Base-by-base conservation (phyloP, 306 rosid genomes). In the Casuarina equisetifolia region DNA sequence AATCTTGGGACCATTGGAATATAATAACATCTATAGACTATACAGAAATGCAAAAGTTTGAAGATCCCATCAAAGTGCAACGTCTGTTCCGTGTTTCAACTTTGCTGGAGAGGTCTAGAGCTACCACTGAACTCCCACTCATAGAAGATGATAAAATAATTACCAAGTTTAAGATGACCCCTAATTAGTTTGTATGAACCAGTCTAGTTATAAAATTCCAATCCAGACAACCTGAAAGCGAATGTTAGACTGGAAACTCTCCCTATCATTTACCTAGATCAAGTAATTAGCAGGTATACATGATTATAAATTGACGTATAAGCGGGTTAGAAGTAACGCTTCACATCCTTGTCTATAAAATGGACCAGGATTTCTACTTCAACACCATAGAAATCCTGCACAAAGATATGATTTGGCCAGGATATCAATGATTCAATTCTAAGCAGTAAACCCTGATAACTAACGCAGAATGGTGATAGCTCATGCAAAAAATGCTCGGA, bases 161-260 rank as follows among this genome's bases (percentile, higher is more conserved):
- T 2, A 57, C 51, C 11, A 25, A 67, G 46, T 11, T 63, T 46
- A 52, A 44, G 5, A 76, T 57, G 74, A 62, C 63, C 13, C 52
- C 74, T 64, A 58, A 81, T 36, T 72, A 54, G 57, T 54, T 70
- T 49, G 40, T 59, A 69, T 80, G 54, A 53, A 8, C 8, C 1
- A 20, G 25, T 17, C 25, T 53, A 16, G 7, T 16, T 6, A 46
- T 46, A 8, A 39, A 25, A n/a, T 46, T 0, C 54, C 51, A 32
- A 4, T 6, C 43, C 3, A 2, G 51, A 45, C 13, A n/a, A 57
- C 15, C 20, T 32, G 1, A 40, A 25, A 20, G 52, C n/a, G 15
- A 11, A 39, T 57, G 6, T 69, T 11, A 7, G 64, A 16, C 71
- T 43, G n/a, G 25, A 73, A 59, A 25, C 73, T 62, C 70, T 39